A percentile compares a stretch with the other conserved stretches of the same genome.
Conservation (phyloP, 345 rosid genomes). For the Orychophragmus violaceus region DNA sequence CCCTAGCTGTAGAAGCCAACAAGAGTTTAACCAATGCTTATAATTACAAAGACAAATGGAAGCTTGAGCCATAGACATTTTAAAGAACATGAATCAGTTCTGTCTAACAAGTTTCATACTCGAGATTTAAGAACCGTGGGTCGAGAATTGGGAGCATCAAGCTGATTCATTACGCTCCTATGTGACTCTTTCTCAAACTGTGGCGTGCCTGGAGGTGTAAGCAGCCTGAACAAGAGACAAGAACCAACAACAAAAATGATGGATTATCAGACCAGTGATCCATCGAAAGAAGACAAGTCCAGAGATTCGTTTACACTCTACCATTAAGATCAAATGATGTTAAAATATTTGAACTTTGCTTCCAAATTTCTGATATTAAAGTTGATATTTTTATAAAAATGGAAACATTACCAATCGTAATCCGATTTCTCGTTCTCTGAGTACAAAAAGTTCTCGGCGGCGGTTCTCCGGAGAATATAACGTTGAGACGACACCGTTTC, state of each 20-base stretch:
- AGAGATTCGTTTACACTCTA: background rate
- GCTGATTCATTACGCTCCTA: constrained; percentile 41
- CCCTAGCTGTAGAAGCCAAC: constrained; percentile 40
- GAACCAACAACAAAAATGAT: background rate
- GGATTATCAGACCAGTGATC: constrained; percentile 3
- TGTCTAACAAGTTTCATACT: constrained; percentile 40
- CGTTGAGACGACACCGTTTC: constrained; percentile 32
- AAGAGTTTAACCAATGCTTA: background rate
- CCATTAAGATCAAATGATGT: background rate
- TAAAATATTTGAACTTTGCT: background rate
- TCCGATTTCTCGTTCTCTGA: constrained; percentile 77
- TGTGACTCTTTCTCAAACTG: constrained; percentile 57
- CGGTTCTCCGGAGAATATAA: constrained; percentile 46
- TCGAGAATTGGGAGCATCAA: constrained; percentile 44
- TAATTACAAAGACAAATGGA: constrained; percentile 7
- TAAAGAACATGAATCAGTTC: background rate
- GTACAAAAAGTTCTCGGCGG: constrained; percentile 61
- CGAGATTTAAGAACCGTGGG: constrained; percentile 45
- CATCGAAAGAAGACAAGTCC: background rate
- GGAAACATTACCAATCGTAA: constrained; percentile 66
- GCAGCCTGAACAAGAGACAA: constrained; percentile 53
- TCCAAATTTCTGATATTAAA: background rate
- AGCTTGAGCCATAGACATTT: constrained; percentile 1
- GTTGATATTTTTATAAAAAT: background rate
- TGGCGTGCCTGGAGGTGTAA: constrained; percentile 79